Percentiles rank a stretch among this genome's conserved stretches.
phyloP scores from a whole-genome alignment of 257 asterid genomes.

The Ajuga chamaepitys region DNA sequence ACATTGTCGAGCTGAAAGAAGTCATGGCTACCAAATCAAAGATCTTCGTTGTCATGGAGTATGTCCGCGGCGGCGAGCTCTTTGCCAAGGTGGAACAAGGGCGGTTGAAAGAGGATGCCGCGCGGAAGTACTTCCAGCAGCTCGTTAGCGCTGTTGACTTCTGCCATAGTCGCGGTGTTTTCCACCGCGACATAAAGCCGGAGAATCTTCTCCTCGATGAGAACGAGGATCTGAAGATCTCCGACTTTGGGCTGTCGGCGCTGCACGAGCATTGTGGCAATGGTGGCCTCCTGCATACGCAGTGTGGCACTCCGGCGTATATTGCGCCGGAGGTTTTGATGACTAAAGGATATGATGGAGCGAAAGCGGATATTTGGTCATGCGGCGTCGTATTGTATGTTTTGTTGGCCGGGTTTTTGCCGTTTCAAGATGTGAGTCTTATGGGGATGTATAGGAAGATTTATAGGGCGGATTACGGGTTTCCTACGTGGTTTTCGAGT shows the following conservation, averaged over 20 bases:
- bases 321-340: conserved; percentile 50
- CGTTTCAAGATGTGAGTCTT: conserved; percentile 41
- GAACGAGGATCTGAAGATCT: conserved; percentile 38
- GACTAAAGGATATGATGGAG: conserved; percentile 47
- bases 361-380: conserved; percentile 54
- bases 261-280: conserved; percentile 25
- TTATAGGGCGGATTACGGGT: conserved; percentile 31
- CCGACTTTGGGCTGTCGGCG: conserved; percentile 59
- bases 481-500: conserved; percentile 45
- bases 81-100: conserved; percentile 41
- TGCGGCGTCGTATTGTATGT: conserved; percentile 58
- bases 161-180: conserved; percentile 37
- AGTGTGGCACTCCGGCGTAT: conserved; percentile 57
- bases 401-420: conserved; percentile 48
- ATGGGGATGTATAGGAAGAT: conserved; percentile 36
- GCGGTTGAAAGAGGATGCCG: conserved; percentile 32
- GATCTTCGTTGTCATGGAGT: conserved; percentile 53
- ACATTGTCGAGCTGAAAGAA: conserved; percentile 47
- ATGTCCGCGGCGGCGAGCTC: conserved; percentile 58
- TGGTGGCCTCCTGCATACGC: conserved; percentile 50
- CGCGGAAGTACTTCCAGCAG: conserved; percentile 50
- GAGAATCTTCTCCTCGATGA: conserved; percentile 63
- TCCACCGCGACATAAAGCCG: conserved; percentile 38
- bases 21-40: conserved; percentile 53
- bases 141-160: conserved; percentile 43